Conservation (phyloP, 2,329 filamentous ascomycete genomes). For the Fusarium tricinctum region DNA sequence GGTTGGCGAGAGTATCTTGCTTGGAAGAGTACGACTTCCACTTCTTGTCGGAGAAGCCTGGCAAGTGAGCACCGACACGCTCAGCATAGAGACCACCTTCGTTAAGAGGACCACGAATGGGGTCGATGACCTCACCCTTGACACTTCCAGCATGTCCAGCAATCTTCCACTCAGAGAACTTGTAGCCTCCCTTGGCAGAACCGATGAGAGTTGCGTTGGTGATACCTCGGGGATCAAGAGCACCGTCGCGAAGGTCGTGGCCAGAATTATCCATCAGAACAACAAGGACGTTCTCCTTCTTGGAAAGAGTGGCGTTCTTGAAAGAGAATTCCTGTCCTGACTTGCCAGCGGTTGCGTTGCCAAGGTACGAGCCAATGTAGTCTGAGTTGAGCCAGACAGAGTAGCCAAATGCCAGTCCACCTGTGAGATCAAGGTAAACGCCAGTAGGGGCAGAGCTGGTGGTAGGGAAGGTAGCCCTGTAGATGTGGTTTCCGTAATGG, state of each 20-base stretch:
- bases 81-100: slow-evolving; percentile 72
- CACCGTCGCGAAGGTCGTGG: slow-evolving; percentile 66
- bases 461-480: slow-evolving; percentile 65
- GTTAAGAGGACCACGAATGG: slow-evolving; percentile 67
- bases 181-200: slow-evolving; percentile 45
- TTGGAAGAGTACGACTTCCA: slow-evolving; percentile 55
- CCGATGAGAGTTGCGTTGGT: slow-evolving; percentile 65
- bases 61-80: slow-evolving; percentile 70
- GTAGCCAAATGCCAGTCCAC: slow-evolving; percentile 69
- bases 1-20: slow-evolving; percentile 58
- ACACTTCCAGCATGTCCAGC: slow-evolving; percentile 68
- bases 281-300: slow-evolving; percentile 64
- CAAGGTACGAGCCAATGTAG: slow-evolving; percentile 69
- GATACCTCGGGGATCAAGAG: slow-evolving; percentile 66
- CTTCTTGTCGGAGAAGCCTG: slow-evolving; percentile 64
- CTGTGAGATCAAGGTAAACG: slow-evolving; percentile 65
- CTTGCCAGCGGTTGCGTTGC: slow-evolving; percentile 58
- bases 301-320: slow-evolving; percentile 60
- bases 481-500: slow-evolving; percentile 67
- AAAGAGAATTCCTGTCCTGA: slow-evolving; percentile 64
- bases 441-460: slow-evolving; percentile 56
- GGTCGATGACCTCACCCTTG: slow-evolving; percentile 64
- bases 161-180: slow-evolving; percentile 69
- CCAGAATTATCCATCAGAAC: slow-evolving; percentile 72
- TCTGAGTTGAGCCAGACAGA: slow-evolving; percentile 70